Evolutionary conservation across 176 grass and related monocot species (phyloP), one percentile per base, ranked within the genome.

Genomic region (Hyparrhenia diplandra): DNA sequence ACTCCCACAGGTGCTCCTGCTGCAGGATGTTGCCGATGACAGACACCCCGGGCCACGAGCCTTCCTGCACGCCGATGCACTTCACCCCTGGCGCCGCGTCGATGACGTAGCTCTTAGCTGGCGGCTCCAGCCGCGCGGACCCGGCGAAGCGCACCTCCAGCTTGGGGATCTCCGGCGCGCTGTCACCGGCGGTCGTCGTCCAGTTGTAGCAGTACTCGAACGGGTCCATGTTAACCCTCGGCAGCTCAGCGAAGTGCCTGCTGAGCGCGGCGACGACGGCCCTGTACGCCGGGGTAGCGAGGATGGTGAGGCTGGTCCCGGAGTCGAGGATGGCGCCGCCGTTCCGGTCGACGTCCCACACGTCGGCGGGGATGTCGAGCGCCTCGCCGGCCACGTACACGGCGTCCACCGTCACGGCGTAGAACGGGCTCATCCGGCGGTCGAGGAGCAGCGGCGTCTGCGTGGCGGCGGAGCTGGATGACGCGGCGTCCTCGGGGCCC

Each of bases 181-280:
- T n/a, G n/a, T n/a, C 43, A 4, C 14, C 46, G 3, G 92, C n/a
- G n/a, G n/a, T n/a, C n/a, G n/a, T n/a, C n/a, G n/a, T 99, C 96
- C 96, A 95, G 82, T 95, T 99, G 87, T 99, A 99, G 73, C 92
- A 99, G 80, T 95, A 91, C 61, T 99, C 88, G 87, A 99, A 95
- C 13, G 87, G 92, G 25, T 93, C 92, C 57, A 95, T 42, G 57
- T 9, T 42, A 10, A 93, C 82, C 79, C 62, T 82, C 4, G 88
- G 88, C 62, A 93, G 20, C 8, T 77, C 57, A 0, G 55, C 70
- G 13, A 99, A 82, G 64, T 30, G 80, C 72, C 24, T 12, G 87
- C 36, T 91, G 45, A 99, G 82, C 13, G 90, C 96, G 1, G 79
- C 20, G 10, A 88, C 87, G 32, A 99, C 92, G 1, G 80, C 90